A percentile compares a stretch with the other conserved stretches of the same genome.
Conservation (phyloP, 176 grass and related monocot species). For the Luzula sylvatica region DNA sequence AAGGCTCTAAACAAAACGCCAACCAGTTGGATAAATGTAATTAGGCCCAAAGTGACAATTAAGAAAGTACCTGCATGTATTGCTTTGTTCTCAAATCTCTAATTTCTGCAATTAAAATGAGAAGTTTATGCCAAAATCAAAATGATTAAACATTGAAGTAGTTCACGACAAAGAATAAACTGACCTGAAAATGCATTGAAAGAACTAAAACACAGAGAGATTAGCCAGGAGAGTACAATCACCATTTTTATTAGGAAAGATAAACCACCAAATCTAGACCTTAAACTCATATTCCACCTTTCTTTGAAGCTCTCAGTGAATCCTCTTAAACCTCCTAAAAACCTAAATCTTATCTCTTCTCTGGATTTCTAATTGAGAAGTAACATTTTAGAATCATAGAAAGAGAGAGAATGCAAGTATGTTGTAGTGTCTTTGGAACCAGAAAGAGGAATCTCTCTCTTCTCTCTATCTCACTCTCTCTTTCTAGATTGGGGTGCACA, state of each 20-base stretch:
- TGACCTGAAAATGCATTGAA: no score
- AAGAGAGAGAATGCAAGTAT: background rate
- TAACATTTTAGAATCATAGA: background rate
- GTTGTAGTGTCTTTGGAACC: background rate
- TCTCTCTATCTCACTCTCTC: no score
- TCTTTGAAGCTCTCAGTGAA: background rate
- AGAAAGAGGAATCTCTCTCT: no score
- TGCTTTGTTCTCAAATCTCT: slow-evolving; percentile 14
- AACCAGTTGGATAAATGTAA: background rate
- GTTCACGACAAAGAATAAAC: no score
- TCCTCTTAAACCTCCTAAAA: background rate
- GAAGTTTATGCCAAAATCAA: no score
- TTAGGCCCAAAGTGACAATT: background rate
- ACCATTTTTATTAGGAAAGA: no score
- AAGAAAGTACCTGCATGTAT: slow-evolving; percentile 8
- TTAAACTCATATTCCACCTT: background rate
- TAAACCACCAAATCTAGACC: no score
- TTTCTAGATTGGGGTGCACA: no score
- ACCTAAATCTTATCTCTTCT: no score
- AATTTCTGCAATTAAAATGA: slow-evolving; percentile 7
- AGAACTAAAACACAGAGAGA: no score
- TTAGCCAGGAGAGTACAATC: no score
- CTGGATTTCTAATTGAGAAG: background rate
- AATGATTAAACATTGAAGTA: background rate
- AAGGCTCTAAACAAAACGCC: no score